Percentiles rank a stretch among this genome's conserved stretches.
Evolutionary conservation across 73 alveolate genomes (phyloP).

Genomic region (Paramecium caudatum): DNA sequence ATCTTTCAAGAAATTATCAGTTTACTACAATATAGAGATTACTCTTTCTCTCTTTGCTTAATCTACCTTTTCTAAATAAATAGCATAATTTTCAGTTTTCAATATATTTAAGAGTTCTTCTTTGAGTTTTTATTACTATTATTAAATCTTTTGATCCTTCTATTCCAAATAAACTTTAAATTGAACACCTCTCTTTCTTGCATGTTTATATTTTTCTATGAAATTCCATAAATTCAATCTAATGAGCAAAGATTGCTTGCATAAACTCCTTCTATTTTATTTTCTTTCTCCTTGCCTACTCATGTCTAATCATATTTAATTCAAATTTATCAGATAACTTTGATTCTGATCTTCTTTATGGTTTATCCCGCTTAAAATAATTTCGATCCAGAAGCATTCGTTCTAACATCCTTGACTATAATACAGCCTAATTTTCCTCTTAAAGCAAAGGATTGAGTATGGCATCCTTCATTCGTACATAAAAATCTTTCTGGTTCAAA

Average conservation of each 20-base stretch:
- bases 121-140: conserved; percentile 2
- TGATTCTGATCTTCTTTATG: conserved; percentile 67
- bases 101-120: not conserved
- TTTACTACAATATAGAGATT: conserved; percentile 93
- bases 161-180: conserved; percentile 90
- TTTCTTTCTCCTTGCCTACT: conserved; percentile 85
- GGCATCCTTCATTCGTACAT: conserved; percentile 36
- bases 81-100: conserved; percentile 86
- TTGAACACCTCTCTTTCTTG: conserved; percentile 90
- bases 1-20: conserved; percentile 94
- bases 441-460: conserved; percentile 52
- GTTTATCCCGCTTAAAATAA: conserved; percentile 71
- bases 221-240: conserved; percentile 90
- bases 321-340: conserved; percentile 69
- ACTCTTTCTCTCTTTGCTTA: conserved; percentile 96
- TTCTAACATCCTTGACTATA: conserved; percentile 63
- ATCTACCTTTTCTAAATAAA: conserved; percentile 78
- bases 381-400: conserved; percentile 69
- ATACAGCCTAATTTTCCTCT: conserved; percentile 20
- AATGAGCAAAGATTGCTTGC: conserved; percentile 87
- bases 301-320: conserved; percentile 65
- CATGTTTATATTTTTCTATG: conserved; percentile 88
- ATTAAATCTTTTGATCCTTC: conserved; percentile 81
- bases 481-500: conserved; percentile 50
- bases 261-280: conserved; percentile 94